phyloP scores from a whole-genome alignment of 495 filamentous ascomycete species.

The Bacidia rubella region DNA sequence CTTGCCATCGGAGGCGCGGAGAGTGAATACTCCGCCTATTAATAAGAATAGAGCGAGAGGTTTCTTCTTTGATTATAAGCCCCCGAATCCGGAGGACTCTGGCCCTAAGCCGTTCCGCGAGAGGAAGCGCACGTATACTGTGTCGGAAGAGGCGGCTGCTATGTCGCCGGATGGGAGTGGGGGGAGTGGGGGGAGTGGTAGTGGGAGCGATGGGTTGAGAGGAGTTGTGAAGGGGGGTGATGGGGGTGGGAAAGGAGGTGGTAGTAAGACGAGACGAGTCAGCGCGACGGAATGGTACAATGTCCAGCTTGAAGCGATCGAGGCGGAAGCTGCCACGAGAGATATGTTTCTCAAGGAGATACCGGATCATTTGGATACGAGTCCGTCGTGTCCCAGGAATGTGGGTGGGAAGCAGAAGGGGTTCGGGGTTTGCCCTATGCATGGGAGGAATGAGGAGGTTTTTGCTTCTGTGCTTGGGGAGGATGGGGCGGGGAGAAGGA shows the following conservation, averaged over 20 bases:
- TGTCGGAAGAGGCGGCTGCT: background rate
- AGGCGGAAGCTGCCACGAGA: slow-evolving; percentile 3
- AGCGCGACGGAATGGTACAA: slow-evolving; percentile 12
- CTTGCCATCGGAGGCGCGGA: slow-evolving; percentile 19
- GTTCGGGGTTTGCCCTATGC: slow-evolving; percentile 37
- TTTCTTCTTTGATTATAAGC: slow-evolving; percentile 36
- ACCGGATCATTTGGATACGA: slow-evolving; percentile 51
- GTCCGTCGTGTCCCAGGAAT: slow-evolving; percentile 50
- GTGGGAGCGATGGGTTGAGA: background rate
- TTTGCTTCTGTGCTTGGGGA: background rate
- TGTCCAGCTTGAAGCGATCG: slow-evolving; percentile 11
- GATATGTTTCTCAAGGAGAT: slow-evolving; percentile 37
- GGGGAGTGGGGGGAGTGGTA: background rate
- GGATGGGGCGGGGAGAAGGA: background rate
- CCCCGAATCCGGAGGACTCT: slow-evolving; percentile 5
- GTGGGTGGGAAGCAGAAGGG: slow-evolving; percentile 38
- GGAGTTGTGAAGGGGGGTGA: background rate
- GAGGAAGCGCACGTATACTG: background rate
- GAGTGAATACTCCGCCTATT: slow-evolving; percentile 28
- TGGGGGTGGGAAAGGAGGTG: background rate
- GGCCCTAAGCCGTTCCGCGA: background rate
- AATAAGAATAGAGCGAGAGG: slow-evolving; percentile 24
- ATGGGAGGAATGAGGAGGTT: slow-evolving; percentile 13
- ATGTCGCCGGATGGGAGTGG: no score
- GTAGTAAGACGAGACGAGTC: background rate